Evolutionary conservation across 257 asterid species (phyloP).

Genomic region (Nicotiana obtusifolia): DNA sequence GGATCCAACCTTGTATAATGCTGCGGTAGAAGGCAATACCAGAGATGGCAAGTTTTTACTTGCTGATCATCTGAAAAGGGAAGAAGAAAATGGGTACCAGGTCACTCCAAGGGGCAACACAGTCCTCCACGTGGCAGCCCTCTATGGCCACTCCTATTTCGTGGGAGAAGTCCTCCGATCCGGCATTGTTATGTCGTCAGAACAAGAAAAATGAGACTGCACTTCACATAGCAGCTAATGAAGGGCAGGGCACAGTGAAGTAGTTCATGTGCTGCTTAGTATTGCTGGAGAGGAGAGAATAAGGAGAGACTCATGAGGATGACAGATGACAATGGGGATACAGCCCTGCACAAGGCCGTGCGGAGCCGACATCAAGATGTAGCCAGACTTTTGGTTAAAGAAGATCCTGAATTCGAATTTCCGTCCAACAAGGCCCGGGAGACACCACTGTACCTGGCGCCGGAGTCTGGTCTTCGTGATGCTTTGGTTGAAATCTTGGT

Average conservation of each 20-base stretch:
- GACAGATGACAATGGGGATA: no score
- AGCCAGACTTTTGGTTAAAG: no score
- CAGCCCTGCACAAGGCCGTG: no score
- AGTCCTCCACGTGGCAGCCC: constrained; percentile 19
- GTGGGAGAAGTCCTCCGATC: not conserved
- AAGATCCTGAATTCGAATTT: no score
- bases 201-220: constrained; percentile 15
- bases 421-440: no score
- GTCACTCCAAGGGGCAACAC: constrained; percentile 16
- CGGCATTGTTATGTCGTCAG: not conserved
- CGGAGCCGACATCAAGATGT: no score
- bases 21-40: constrained; percentile 10
- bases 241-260: not conserved
- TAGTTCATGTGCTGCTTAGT: not conserved
- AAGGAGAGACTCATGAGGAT: no score
- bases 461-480: not conserved
- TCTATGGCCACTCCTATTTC: not conserved
- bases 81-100: not conserved
- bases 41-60: not conserved
- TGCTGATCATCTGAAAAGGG: not conserved
- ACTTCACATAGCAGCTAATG: constrained; percentile 19
- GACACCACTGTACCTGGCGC: not conserved
- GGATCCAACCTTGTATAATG: constrained; percentile 16
- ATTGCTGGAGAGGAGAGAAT: not conserved
- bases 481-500: not conserved